Evolutionary conservation across 2,329 filamentous ascomycete genomes (phyloP).

Genomic region (Helotiales sp.): DNA sequence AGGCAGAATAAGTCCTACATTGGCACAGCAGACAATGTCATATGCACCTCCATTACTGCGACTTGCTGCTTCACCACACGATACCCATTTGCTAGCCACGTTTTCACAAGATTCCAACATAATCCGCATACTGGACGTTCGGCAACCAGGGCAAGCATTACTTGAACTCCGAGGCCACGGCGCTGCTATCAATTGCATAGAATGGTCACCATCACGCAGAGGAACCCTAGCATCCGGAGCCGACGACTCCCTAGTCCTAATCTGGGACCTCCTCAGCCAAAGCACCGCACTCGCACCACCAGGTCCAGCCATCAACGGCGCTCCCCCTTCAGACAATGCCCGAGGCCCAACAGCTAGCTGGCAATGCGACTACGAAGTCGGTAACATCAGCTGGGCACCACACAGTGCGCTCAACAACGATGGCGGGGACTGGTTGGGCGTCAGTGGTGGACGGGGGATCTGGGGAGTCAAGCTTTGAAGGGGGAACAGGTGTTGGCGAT

Average conservation of each 20-base stretch:
- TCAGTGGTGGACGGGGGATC: slow-evolving; percentile 78
- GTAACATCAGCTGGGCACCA: slow-evolving; percentile 84
- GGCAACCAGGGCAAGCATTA: slow-evolving; percentile 92
- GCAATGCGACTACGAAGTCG: slow-evolving; percentile 87
- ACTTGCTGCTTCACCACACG: slow-evolving; percentile 89
- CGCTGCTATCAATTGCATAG: slow-evolving; percentile 86
- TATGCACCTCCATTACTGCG: slow-evolving; percentile 79
- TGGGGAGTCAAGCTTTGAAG: slow-evolving; percentile 62
- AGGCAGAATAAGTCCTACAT: slow-evolving; percentile 72
- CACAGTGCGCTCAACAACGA: slow-evolving; percentile 69
- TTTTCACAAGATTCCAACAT: slow-evolving; percentile 93
- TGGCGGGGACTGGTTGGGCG: slow-evolving; percentile 81
- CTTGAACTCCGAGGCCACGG: slow-evolving; percentile 90
- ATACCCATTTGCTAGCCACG: slow-evolving; percentile 93
- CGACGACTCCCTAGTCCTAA: slow-evolving; percentile 87
- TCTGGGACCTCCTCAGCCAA: slow-evolving; percentile 87
- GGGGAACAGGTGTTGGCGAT: neutral
- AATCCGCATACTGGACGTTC: slow-evolving; percentile 93
- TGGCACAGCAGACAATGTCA: slow-evolving; percentile 77
- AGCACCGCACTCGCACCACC: slow-evolving; percentile 40
- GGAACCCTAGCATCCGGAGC: slow-evolving; percentile 90
- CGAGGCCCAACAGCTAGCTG: slow-evolving; percentile 76
- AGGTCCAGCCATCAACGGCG: slow-evolving; percentile 54
- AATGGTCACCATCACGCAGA: slow-evolving; percentile 89
- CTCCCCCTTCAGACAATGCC: slow-evolving; percentile 58